Conservation (phyloP, 805 yeast genomes). For the Metschnikowia lochheadii region DNA sequence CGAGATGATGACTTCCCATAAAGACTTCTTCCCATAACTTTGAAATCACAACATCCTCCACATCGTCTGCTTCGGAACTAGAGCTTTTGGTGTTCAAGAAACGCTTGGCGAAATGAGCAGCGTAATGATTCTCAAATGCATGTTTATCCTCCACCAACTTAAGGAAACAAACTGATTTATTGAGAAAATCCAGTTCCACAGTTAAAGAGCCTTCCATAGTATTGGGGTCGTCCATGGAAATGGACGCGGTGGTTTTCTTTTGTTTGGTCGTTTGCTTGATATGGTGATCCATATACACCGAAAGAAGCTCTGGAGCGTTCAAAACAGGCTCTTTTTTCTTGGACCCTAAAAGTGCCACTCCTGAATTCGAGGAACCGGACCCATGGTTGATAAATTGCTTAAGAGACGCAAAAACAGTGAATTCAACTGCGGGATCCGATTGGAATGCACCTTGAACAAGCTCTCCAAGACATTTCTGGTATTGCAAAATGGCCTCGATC, state of each 20-base stretch:
- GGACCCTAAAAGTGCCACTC: conserved; percentile 34
- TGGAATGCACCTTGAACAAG: conserved; percentile 49
- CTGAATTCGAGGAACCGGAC: conserved; percentile 12
- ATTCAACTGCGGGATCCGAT: conserved; percentile 46
- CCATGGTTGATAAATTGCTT: conserved; percentile 54
- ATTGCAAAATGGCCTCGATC: conserved; percentile 54
- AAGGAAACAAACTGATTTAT: conserved; percentile 57
- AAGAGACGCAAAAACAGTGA: conserved; percentile 57
- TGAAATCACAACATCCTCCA: conserved; percentile 66
- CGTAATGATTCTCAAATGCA: conserved; percentile 77
- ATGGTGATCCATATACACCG: conserved; percentile 37
- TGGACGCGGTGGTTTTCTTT: conserved; percentile 3
- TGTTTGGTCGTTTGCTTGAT: conserved; percentile 35
- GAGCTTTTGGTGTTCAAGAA: conserved; percentile 40
- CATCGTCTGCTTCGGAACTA: conserved; percentile 32
- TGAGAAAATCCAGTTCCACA: conserved; percentile 30
- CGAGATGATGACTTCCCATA: conserved; percentile 55
- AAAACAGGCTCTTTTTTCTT: conserved; percentile 33
- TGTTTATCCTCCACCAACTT: conserved; percentile 77
- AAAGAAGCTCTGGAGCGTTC: conserved; percentile 38
- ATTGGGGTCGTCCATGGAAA: too few relatives aligned
- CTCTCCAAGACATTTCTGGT: conserved; percentile 47
- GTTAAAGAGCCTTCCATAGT: too few relatives aligned
- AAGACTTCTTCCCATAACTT: conserved; percentile 76
- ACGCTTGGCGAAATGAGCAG: conserved; percentile 81